Percentiles rank a stretch among this genome's conserved stretches.
Conservation (phyloP, 306 rosid genomes). For the Lithocarpus polystachyus region DNA sequence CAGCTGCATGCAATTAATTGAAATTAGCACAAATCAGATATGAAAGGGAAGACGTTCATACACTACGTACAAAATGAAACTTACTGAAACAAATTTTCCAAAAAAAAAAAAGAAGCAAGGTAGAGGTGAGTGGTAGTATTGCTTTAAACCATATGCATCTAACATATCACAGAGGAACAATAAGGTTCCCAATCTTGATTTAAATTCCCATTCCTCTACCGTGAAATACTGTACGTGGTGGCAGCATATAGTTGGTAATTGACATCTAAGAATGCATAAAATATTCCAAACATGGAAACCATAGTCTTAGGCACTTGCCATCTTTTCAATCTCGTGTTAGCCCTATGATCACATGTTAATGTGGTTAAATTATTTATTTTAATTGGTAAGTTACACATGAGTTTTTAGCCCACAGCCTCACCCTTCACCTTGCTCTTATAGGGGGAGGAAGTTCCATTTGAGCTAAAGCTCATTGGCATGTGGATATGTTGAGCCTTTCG, state of each 20-base stretch:
- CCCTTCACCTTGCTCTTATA: too few relatives aligned
- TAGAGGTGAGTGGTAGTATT: background rate
- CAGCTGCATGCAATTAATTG: slow-evolving; percentile 55
- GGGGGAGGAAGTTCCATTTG: too few relatives aligned
- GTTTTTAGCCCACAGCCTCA: too few relatives aligned
- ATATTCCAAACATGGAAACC: background rate
- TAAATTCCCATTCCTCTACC: background rate
- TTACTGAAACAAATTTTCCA: background rate
- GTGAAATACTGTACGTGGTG: background rate
- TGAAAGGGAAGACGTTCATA: background rate
- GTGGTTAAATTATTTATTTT: background rate
- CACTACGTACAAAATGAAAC: background rate
- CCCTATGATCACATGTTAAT: background rate
- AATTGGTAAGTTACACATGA: background rate
- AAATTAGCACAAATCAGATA: slow-evolving; percentile 6
- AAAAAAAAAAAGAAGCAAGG: background rate
- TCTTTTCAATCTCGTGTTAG: background rate
- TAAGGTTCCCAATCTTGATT: background rate
- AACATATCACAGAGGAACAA: background rate
- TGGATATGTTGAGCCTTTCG: background rate
- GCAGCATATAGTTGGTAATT: background rate
- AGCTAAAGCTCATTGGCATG: background rate
- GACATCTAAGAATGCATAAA: background rate
- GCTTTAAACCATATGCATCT: background rate
- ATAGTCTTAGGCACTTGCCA: background rate